Conservation (phyloP, 2,329 filamentous ascomycete genomes). For the Aureobasidium sp. region DNA sequence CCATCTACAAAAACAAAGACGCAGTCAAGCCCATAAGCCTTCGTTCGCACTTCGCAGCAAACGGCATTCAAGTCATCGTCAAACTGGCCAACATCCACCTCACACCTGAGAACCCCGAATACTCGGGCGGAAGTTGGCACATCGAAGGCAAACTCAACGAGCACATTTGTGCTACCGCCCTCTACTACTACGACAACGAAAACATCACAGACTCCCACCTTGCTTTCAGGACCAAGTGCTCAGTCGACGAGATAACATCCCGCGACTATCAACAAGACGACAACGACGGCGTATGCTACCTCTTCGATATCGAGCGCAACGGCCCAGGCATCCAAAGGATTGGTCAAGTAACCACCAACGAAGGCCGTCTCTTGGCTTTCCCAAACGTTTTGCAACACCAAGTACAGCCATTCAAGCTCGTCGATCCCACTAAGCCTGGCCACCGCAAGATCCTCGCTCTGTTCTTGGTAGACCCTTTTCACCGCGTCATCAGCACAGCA, state of each 20-base stretch:
- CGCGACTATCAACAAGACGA: conserved; percentile 19
- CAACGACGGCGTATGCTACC: conserved; percentile 10
- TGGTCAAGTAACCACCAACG: conserved; percentile 41
- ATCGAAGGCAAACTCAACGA: conserved; percentile 50
- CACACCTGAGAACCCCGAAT: conserved; percentile 50
- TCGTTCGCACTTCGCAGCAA: conserved; percentile 31
- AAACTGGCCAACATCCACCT: conserved; percentile 56
- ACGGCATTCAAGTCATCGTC: conserved; percentile 55
- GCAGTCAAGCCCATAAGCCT: conserved; percentile 15
- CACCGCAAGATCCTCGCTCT: conserved; percentile 52
- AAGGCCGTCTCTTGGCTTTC: conserved; percentile 48
- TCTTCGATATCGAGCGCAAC: conserved; percentile 35
- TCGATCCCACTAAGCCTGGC: conserved; percentile 45
- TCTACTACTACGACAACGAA: conserved; percentile 55
- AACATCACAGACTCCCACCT: conserved; percentile 51
- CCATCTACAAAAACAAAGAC: neutral
- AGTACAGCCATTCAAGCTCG: conserved; percentile 43
- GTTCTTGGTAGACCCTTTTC: conserved; percentile 51
- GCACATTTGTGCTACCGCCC: conserved; percentile 55
- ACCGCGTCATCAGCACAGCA: conserved; percentile 43
- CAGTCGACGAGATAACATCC: conserved; percentile 20
- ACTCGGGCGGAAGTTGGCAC: conserved; percentile 50
- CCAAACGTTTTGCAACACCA: conserved; percentile 47
- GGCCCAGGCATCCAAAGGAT: conserved; percentile 26
- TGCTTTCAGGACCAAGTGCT: conserved; percentile 38